Base-by-base conservation (phyloP, 2,329 filamentous ascomycete genomes). In the Allantophomopsis cytisporea region DNA sequence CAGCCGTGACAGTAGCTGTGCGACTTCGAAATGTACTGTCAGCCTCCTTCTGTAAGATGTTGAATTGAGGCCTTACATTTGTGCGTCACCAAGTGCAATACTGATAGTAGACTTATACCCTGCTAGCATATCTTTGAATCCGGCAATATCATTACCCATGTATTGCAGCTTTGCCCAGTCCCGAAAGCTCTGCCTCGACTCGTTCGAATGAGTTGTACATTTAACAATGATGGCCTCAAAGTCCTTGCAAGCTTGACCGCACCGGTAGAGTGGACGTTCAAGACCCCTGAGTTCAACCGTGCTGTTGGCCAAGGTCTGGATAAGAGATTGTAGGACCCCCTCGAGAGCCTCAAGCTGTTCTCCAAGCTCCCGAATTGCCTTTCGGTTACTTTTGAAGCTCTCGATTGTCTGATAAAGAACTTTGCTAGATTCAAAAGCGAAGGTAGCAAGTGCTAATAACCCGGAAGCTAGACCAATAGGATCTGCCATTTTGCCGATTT, bases 101-200 rank as follows among this genome's bases (percentile, higher is more conserved):
- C 40, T 58, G 20, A 63, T 60, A 20, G 59, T 63, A 36, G 55
- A 49, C 43, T 63, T 65, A 42, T 66, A 66, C 33, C 56, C 54
- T 32, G 61, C 55, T 23, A 68, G 44, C 31, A 61, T 45, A 16
- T 55, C 47, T 31, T 52, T 55, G 40, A 66, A 67, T 37, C 54
- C 56, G 43, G 60, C 56, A 35, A 67, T 60, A 43, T 64, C 54
- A 34, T 64, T 57, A 20, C 59, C 61, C 55, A 65, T 62, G 38
- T 65, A 67, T 42, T 45, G 58, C 35, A 67, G 45, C 47, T 54
- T 62, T 4, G 61, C 59, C 64, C 60, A 67, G 45, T 65, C 63
- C 35, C 60, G 57, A 47, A 67, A 65, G 47, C 60, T 67, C 16
- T 55, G 53, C 39, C 56, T 51, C 42, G 45, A 48, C 23, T 44